Base-by-base conservation (phyloP, 129 eudicot genomes). In the Lactuca saligna region DNA sequence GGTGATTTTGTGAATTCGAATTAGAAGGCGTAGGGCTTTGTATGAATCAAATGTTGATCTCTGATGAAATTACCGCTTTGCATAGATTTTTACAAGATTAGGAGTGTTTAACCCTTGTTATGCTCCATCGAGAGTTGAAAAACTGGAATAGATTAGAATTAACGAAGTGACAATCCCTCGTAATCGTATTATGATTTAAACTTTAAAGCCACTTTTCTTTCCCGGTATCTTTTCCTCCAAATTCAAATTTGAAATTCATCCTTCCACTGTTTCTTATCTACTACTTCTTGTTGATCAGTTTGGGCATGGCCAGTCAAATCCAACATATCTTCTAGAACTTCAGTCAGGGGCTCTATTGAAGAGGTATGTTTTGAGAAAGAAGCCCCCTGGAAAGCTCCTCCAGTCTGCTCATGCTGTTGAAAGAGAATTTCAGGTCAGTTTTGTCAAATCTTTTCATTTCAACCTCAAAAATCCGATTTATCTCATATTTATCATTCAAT, bases 271-370 rank as follows among this genome's bases (percentile, higher is more conserved):
- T 34, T 25, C 65, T 65, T 12, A 39, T 65, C 32, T 11, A 9
- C 12, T 35, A 17, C 69, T 37, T 39, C 7, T 71, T 75, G 49
- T 57, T 56, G 37, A 57, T 58, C 72, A 93, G 98, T 93, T 93
- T 75, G 98, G 98, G 69, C 95, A 93, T 71, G 98, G 98, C 1
- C 98, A 93, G 51, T 93, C 98, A 12, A 93, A 93, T 71, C 98
- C 98, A 5, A 93, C 98, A 32, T 93, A 82, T 75, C 86, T 87
- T 57, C 39, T 93, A 76, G 97, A 89, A 66, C 82, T 83, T 11
- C 82, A 79, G 16, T 69, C 78, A 25, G 95, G 83, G 32, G 58
- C 84, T 58, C 15, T 72, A 9, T 75, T 78, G 78, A 92, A 86
- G 70, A 69, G 68, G 7, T 92, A 93, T 73, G 98, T 93, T 75